Percentiles rank a stretch among this genome's conserved stretches.
Conservation (phyloP, 768 basidiomycete genomes). For the Pleurotus platypus region DNA sequence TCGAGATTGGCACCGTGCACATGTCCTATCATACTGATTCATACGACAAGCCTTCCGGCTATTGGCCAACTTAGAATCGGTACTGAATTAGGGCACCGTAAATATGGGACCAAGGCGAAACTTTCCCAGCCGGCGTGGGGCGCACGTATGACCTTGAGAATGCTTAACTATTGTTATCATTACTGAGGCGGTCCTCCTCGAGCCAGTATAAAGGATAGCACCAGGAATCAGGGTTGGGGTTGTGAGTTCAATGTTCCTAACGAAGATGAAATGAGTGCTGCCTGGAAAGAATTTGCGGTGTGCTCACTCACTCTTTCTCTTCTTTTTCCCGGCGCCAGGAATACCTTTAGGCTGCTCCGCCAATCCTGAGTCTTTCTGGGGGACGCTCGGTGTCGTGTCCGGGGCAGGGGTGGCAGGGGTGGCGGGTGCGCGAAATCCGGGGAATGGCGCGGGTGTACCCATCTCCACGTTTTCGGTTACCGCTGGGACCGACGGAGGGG, state of each 20-base stretch:
- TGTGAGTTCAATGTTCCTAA: constrained; percentile 10
- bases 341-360: constrained; percentile 50
- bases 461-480: constrained; percentile 28
- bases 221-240: background rate
- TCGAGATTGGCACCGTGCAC: too few species aligned
- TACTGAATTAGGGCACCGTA: too few species aligned
- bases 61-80: too few species aligned
- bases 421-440: constrained; percentile 26
- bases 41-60: too few species aligned
- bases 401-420: constrained; percentile 33
- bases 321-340: constrained; percentile 61
- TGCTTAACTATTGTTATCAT: background rate
- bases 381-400: constrained; percentile 27
- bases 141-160: too few species aligned
- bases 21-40: too few species aligned
- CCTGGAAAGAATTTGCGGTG: background rate
- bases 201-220: background rate
- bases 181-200: background rate
- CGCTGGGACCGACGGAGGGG: constrained; percentile 38
- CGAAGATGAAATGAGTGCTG: background rate
- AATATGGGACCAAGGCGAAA: background rate
- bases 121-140: background rate
- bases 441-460: constrained; percentile 19
- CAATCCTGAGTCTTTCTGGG: constrained; percentile 26
- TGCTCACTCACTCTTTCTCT: constrained; percentile 62